A percentile compares a stretch with the other conserved stretches of the same genome.
These are phyloP conservation scores for Liquidambar formosana DNA, from an alignment of 164 flowering plant species.

Conservation along the genomic window DNA sequence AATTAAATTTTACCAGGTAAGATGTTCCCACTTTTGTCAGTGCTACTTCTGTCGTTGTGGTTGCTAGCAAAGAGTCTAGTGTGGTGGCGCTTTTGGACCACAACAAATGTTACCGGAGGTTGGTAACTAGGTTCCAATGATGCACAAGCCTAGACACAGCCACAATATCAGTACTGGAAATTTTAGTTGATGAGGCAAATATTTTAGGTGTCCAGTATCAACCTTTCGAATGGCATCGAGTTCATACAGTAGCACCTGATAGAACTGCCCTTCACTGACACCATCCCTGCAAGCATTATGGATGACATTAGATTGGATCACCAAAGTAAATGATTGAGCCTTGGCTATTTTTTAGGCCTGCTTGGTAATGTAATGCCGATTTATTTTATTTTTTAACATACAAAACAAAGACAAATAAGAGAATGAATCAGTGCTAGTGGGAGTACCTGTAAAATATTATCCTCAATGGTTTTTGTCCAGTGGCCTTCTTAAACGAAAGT, in stretches of 20 bases:
- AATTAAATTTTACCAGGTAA: conserved; percentile 34
- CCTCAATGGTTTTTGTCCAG: conserved; percentile 89
- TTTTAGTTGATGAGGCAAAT: not conserved
- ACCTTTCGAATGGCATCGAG: conserved; percentile 92
- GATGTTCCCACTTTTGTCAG: conserved; percentile 48
- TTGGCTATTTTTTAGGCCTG: too few species aligned
- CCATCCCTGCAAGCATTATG: conserved; percentile 62
- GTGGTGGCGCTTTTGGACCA: conserved; percentile 52
- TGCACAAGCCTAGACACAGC: conserved; percentile 49
- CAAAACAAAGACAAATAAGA: not conserved
- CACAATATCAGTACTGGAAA: not conserved
- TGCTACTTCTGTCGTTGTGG: conserved; percentile 30
- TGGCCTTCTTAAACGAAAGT: conserved; percentile 80
- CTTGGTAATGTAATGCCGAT: too few species aligned
- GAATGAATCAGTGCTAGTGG: not conserved
- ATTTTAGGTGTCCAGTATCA: not conserved
- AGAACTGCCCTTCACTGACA: conserved; percentile 89
- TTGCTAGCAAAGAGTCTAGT: conserved; percentile 43
- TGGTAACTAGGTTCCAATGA: conserved; percentile 67
- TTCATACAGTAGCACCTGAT: conserved; percentile 80
- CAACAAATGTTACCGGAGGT: conserved; percentile 65
- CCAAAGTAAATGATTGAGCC: not conserved
- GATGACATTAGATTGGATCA: not conserved
- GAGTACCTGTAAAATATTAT: conserved; percentile 86
- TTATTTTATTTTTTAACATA: too few species aligned